Evolutionary conservation across 139 green algal species (phyloP), one percentile per base, ranked within the genome.

Genomic region (Chlorella sorokiniana): DNA sequence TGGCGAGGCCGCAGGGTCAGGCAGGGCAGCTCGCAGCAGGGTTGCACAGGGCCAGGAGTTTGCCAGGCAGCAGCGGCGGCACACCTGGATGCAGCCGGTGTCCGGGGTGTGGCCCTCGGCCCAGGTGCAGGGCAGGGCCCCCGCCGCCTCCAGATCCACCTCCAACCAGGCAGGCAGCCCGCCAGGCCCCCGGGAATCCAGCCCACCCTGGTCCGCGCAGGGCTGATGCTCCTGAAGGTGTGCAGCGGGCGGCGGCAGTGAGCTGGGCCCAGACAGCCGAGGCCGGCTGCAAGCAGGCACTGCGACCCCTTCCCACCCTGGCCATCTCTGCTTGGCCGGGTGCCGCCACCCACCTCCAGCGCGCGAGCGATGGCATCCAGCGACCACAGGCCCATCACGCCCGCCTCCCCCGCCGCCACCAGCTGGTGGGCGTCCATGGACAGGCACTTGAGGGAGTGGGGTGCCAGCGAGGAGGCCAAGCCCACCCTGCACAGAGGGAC

Each of bases 401-500:
- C 71, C 5, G 48, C 29, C 71, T 78, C 71, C 31, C 71, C 71
- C 3, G 44, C 71, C 29, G 44, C 71, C 45, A 41, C 71, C 71
- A 78, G 48, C 44, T 78, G 71, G 4, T 18, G 33, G 14, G 23
- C 48, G 37, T 78, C 71, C 71, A 67, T 40, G 25, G 33, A 20
- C 22, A 78, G 31, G 71, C 71, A 67, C 71, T 67, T 78, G 45
- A 67, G 71, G 48, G 71, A 67, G 71, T 18, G 56, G 48, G 38
- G 33, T 3, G 22, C 48, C 22, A 78, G 48, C 45, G 71, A 5
- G 1, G 48, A 35, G 20, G 71, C 27, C 48, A 78, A 45, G 22
- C 71, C 71, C 51, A 78, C 71, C 33, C 71, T 78, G 71, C 48
- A 75, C 48, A n/a, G n/a, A n/a, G n/a, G n/a, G n/a, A n/a, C n/a